Conservation (phyloP, 495 filamentous ascomycete genomes). For the Aspergillus indologenus region DNA sequence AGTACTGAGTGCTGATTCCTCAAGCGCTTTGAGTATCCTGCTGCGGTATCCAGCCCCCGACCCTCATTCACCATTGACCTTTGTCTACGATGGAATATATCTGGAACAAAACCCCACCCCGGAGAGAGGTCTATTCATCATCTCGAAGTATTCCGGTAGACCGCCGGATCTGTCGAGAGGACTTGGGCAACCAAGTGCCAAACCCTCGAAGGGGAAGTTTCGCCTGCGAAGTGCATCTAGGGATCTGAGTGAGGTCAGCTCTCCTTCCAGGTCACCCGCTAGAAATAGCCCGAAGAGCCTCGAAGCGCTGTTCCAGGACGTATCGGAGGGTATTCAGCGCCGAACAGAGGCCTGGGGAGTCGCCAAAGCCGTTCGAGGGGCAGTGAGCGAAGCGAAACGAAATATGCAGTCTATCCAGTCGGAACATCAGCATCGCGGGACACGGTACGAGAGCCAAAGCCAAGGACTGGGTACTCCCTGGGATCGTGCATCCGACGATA, state of each 20-base stretch:
- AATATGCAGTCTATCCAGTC: slow-evolving; percentile 65
- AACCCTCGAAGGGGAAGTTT: slow-evolving; percentile 25
- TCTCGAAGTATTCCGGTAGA: slow-evolving; percentile 78
- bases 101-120: slow-evolving; percentile 71
- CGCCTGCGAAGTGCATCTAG: slow-evolving; percentile 34
- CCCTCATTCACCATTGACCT: slow-evolving; percentile 65
- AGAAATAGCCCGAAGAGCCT: slow-evolving; percentile 60
- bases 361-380: slow-evolving; percentile 85
- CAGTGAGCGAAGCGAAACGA: slow-evolving; percentile 76
- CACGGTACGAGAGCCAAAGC: slow-evolving; percentile 14
- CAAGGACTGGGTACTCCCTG: slow-evolving; percentile 1
- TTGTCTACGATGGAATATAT: slow-evolving; percentile 86
- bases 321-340: slow-evolving; percentile 78
- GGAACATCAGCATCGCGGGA: slow-evolving; percentile 30
- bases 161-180: slow-evolving; percentile 44
- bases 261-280: slow-evolving; percentile 49
- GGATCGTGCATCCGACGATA: slow-evolving; percentile 5
- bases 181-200: slow-evolving; percentile 30
- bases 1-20: slow-evolving; percentile 88
- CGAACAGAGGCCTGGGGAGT: slow-evolving; percentile 84
- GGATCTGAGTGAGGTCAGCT: slow-evolving; percentile 29
- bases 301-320: slow-evolving; percentile 78
- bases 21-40: slow-evolving; percentile 72
- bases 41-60: slow-evolving; percentile 70
- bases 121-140: slow-evolving; percentile 68